Conservation (phyloP, 2,329 filamentous ascomycete genomes). For the Neospermospora avenae region DNA sequence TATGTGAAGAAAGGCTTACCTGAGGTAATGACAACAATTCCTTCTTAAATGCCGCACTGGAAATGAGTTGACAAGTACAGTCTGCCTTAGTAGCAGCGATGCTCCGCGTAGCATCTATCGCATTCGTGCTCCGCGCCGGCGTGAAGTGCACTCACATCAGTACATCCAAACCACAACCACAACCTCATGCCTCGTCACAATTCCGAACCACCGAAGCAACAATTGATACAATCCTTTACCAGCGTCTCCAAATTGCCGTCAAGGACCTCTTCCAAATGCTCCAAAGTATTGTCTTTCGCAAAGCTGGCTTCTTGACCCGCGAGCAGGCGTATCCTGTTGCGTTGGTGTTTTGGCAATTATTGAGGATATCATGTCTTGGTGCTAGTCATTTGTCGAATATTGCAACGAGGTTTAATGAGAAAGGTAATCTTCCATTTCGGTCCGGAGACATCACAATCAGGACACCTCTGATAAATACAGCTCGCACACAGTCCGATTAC, state of each 20-base stretch:
- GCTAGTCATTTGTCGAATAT: conserved; percentile 24
- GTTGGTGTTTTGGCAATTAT: conserved; percentile 28
- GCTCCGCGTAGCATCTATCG: conserved; percentile 23
- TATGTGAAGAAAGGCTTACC: conserved; percentile 28
- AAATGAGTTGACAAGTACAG: conserved; percentile 4
- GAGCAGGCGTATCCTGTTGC: conserved; percentile 30
- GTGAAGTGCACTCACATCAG: conserved; percentile 14
- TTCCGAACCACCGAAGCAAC: conserved; percentile 26
- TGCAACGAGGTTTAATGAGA: conserved; percentile 14
- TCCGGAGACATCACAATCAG: no score
- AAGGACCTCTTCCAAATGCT: conserved; percentile 25
- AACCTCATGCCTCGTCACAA: neutral
- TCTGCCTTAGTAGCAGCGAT: conserved; percentile 24
- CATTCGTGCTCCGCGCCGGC: conserved; percentile 28
- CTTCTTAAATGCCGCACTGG: no score
- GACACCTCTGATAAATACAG: neutral
- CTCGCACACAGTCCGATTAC: conserved; percentile 14
- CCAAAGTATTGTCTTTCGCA: conserved; percentile 28
- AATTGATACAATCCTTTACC: conserved; percentile 31
- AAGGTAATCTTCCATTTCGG: conserved; percentile 12
- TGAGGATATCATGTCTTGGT: conserved; percentile 23
- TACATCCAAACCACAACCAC: neutral
- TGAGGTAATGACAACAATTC: conserved; percentile 13
- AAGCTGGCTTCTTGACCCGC: conserved; percentile 23
- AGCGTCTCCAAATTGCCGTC: conserved; percentile 24